Base-by-base conservation (phyloP, 1,284 basidiomycete species). In the Pterulicium gracile region DNA sequence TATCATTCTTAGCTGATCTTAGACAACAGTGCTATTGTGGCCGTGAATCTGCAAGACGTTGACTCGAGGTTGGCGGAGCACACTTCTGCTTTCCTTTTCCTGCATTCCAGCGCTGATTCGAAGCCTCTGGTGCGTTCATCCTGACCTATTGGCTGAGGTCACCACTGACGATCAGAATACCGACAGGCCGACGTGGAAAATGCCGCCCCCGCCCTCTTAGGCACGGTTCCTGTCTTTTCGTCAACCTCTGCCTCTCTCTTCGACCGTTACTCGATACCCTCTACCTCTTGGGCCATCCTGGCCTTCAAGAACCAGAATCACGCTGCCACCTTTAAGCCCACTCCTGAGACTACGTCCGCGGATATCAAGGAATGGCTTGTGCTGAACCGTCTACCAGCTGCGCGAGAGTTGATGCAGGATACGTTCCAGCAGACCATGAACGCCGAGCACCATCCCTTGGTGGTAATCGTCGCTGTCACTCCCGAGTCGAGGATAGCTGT, bases 51-150 rank as follows among this genome's bases (percentile, higher is more conserved):
- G n/a, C n/a, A 70, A n/a, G 70, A 75, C 42, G 51, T 92, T 7
- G 67, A 75, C 1, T 55, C 58, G 0, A 64, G 73, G 4, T 64
- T 84, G 2, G 60, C 65, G 2, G 68, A 75, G 15, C 71, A 85
- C 27, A 63, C 77, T 1, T 83, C 86, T 13, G 62, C 89, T 27
- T 92, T 90, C 61, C 67, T 93, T 2, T 74, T 90, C 22, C 63
- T 94, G 4, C 78, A 88, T 54, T 68, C 77, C 14, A 54, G 59
- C 0, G 56, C 65, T 0, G 68, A 78, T 42, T 56, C 56, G 0
- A 51, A 55, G 1, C 54, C 73, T 23, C 50, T 77, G 12, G 77
- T 79, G 59, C 20, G 72, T 67, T 32, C 27, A n/a, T n/a, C n/a
- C n/a, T n/a, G 27, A n/a, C n/a, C 27, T n/a, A 32, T 32, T n/a